Base-by-base conservation (phyloP, 768 basidiomycete species). In the Gloeopeniophorella convolvens region DNA sequence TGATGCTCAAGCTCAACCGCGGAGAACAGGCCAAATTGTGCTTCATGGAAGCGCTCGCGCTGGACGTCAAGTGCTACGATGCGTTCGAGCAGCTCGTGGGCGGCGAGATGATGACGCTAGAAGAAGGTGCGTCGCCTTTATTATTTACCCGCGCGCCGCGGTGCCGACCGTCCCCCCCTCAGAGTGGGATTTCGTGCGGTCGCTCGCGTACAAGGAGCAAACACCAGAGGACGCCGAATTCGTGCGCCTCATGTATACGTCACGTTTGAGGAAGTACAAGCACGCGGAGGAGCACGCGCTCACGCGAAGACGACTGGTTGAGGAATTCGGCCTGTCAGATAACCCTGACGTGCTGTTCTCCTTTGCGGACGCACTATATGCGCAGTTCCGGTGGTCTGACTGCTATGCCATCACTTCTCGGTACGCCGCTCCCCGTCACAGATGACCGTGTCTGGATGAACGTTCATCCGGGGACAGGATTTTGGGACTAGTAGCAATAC, bases 161-260 rank as follows among this genome's bases (percentile, higher is more conserved):
- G 30, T 32, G 7, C 33, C 33, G 35, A 24, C 50, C 27, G 11
- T 16, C 37, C n/a, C 35, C 4, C 59, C n/a, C 35, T 3, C 59
- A 97, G 96, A 99, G 66, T 98, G 96, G 96, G 87, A 94, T 51
- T 95, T 98, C 56, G 78, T 99, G 3, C 86, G 90, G 63, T 75
- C 79, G 13, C 76, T 99, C 10, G 76, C 85, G 2, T 98, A 91
- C 61, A 70, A 74, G 28, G 79, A 85, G 32, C 95, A 98, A 63
- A 83, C 82, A 1, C 83, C 84, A 2, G 84, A 91, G 54, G 93
- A 96, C 54, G 89, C 91, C 0, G 81, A 88, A 33, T 96, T 99
- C 62, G 83, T 99, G 23, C 82, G 85, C 53, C 75, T 97, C 51
- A 92, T 98, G 55, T 99, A 99, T 61, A 89, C 86, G 0, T 80